Evolutionary conservation across 2,329 filamentous ascomycete species (phyloP).

Genomic region (Lasiodiplodia sp.): DNA sequence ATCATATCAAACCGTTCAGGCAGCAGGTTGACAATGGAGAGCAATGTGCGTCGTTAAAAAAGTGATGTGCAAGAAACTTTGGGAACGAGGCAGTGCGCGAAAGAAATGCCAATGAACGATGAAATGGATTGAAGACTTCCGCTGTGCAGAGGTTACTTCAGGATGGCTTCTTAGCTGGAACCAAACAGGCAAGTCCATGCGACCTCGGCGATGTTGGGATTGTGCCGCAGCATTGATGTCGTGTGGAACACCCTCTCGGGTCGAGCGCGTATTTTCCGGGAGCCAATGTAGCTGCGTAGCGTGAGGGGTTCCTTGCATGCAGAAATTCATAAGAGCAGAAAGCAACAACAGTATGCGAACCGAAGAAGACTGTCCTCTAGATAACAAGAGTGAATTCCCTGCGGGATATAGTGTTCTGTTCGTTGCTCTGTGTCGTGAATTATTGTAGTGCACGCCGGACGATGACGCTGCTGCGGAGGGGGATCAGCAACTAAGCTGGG

Average conservation of each 20-base stretch:
- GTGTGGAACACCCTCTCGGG: not conserved
- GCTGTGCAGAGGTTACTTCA: no score
- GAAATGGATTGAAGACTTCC: no score
- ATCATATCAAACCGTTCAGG: no score
- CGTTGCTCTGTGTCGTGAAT: not conserved
- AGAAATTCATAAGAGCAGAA: not conserved
- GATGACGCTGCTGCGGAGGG: not conserved
- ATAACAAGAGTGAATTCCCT: not conserved
- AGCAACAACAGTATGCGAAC: not conserved
- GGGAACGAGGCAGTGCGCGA: no score
- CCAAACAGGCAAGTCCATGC: not conserved
- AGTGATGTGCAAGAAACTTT: no score
- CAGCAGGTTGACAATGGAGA: no score
- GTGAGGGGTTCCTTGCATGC: not conserved
- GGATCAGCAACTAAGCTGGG: not conserved
- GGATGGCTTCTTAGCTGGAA: no score
- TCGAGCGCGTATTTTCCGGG: not conserved
- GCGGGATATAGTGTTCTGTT: not conserved
- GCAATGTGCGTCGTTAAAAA: no score
- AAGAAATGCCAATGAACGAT: no score
- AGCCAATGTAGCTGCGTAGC: no score
- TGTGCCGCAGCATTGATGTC: not conserved
- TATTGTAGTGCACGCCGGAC: not conserved
- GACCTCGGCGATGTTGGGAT: not conserved
- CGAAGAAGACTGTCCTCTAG: not conserved